Conservation (phyloP, 352 stramenopile species). For the Phytophthora idaei region DNA sequence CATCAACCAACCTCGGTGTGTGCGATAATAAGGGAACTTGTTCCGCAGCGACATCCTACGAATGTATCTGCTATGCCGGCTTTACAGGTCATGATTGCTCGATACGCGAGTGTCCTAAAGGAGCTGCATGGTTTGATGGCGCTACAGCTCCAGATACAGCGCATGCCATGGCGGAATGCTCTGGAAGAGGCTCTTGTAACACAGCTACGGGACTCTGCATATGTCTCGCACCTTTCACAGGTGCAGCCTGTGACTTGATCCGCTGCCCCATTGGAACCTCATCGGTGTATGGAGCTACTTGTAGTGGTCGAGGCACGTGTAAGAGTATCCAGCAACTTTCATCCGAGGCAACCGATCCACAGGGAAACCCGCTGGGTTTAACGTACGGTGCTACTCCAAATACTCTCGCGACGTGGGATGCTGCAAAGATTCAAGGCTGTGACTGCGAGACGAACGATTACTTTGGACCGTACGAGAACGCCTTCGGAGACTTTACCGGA, state of each 20-base stretch:
- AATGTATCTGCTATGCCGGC: conserved; percentile 67
- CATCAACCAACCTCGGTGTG: conserved; percentile 32
- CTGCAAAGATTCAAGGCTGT: conserved; percentile 86
- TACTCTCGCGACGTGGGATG: conserved; percentile 77
- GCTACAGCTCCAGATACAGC: conserved; percentile 55
- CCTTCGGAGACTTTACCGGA: conserved; percentile 52
- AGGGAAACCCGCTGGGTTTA: conserved; percentile 53
- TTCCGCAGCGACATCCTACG: conserved; percentile 43
- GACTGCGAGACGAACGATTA: conserved; percentile 66
- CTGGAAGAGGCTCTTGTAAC: conserved; percentile 65
- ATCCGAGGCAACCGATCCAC: conserved; percentile 30
- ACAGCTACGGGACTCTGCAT: conserved; percentile 55
- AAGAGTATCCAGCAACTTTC: conserved; percentile 78
- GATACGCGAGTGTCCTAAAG: conserved; percentile 53
- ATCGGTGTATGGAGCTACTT: conserved; percentile 32
- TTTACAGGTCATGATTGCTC: conserved; percentile 68
- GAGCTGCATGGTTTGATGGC: conserved; percentile 72
- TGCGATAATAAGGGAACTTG: conserved; percentile 64
- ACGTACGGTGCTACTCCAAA: conserved; percentile 77
- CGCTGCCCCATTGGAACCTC: conserved; percentile 42
- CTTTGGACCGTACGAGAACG: conserved; percentile 67
- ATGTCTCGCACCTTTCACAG: conserved; percentile 77
- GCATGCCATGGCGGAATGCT: conserved; percentile 55
- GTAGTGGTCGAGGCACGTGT: conserved; percentile 77
- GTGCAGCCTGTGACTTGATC: conserved; percentile 74